Conservation (phyloP, 129 eudicot genomes). For the Centella asiatica region DNA sequence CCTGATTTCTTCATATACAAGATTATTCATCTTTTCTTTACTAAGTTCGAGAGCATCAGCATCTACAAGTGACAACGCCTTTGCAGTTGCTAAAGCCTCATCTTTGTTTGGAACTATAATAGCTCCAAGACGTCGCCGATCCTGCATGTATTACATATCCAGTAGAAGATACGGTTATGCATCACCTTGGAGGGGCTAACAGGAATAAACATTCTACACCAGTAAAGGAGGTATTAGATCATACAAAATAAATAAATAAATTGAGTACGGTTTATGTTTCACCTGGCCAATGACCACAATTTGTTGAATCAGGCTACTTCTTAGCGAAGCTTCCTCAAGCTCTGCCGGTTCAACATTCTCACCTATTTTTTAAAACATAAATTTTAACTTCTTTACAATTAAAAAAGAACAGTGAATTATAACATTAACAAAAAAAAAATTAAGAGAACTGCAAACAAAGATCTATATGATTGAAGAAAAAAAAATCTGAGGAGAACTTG, state of each 20-base stretch:
- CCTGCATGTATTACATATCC: slow-evolving; percentile 33
- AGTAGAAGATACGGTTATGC: not conserved
- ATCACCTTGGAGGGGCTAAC: not conserved
- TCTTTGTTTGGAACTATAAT: slow-evolving; percentile 90
- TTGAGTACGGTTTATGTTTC: slow-evolving; percentile 3
- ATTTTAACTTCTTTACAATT: too few species aligned
- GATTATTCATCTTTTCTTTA: slow-evolving; percentile 35
- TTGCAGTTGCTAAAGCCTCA: slow-evolving; percentile 44
- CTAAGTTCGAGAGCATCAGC: slow-evolving; percentile 46
- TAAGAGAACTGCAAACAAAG: not conserved
- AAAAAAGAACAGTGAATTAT: too few species aligned
- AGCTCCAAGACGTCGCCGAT: slow-evolving; percentile 97
- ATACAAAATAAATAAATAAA: too few species aligned
- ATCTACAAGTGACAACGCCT: slow-evolving; percentile 29
- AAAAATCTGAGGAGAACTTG: not conserved
- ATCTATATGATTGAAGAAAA: not conserved
- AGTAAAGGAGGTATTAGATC: too few species aligned
- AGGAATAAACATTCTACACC: not conserved
- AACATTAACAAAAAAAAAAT: not conserved
- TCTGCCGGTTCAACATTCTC: slow-evolving; percentile 95
- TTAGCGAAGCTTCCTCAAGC: slow-evolving; percentile 94
- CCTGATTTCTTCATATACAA: slow-evolving; percentile 56
- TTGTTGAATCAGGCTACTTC: slow-evolving; percentile 78
- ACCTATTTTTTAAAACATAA: slow-evolving; percentile 48
- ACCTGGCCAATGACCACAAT: slow-evolving; percentile 95